A percentile compares a stretch with the other conserved stretches of the same genome.
These are phyloP conservation scores for Orbilia oligospora DNA, from an alignment of 2,329 filamentous ascomycete genomes.

Conservation along the genomic window DNA sequence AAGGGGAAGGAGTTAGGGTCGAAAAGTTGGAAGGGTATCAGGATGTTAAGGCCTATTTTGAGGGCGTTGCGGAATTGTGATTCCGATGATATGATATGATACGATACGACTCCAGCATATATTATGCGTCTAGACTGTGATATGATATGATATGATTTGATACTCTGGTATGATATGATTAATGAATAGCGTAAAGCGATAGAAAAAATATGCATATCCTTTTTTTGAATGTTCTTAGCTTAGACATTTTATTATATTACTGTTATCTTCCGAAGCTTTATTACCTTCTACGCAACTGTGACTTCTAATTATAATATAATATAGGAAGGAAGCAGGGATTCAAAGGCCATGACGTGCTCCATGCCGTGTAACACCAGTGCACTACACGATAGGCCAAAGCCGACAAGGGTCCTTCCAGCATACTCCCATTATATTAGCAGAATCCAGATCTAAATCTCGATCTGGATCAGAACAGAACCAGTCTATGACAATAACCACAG, in stretches of 20 bases:
- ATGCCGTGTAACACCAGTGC: constrained; percentile 12
- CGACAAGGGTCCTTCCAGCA: neutral
- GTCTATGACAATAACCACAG: too few relatives aligned
- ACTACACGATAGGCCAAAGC: neutral
- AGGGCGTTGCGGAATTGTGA: constrained; percentile 20
- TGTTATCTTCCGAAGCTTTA: too few relatives aligned
- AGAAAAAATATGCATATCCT: too few relatives aligned
- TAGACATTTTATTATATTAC: too few relatives aligned
- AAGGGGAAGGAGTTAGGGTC: constrained; percentile 75
- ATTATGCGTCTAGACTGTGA: too few relatives aligned
- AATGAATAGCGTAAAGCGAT: neutral
- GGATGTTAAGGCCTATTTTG: constrained; percentile 49
- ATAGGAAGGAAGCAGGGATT: neutral
- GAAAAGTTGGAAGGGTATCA: constrained; percentile 61
- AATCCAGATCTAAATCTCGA: too few relatives aligned
- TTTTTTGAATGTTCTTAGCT: too few relatives aligned
- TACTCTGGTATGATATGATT: neutral
- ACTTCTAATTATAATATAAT: too few relatives aligned
- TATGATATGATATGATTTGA: too few relatives aligned
- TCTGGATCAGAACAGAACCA: too few relatives aligned
- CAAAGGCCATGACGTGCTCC: constrained; percentile 4
- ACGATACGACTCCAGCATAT: too few relatives aligned
- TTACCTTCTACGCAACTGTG: too few relatives aligned
- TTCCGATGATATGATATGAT: neutral
- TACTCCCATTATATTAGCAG: neutral